phyloP scores from a whole-genome alignment of 129 eudicot genomes.

The Dittrichia graveolens region DNA sequence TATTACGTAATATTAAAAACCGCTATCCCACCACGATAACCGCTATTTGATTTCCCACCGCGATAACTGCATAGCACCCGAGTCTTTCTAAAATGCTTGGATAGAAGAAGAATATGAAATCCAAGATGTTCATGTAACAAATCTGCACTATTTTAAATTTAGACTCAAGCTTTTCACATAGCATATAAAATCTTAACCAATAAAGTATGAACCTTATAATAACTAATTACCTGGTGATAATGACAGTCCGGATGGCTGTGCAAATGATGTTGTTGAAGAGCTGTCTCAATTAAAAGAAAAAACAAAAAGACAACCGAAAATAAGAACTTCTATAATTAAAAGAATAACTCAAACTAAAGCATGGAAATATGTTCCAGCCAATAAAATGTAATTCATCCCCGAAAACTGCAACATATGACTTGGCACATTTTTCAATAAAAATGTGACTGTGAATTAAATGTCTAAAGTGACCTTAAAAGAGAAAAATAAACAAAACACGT shows the following conservation, averaged over 20 bases:
- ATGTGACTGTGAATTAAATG: neutral
- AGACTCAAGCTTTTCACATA: conserved; percentile 1
- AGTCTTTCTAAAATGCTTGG: neutral
- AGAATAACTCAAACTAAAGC: conserved; percentile 2
- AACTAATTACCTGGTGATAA: conserved; percentile 70
- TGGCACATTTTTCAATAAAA: neutral
- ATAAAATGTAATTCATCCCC: neutral
- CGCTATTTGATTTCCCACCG: no score
- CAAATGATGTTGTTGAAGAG: conserved; percentile 87
- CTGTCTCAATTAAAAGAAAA: conserved; percentile 39
- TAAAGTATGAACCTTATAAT: neutral
- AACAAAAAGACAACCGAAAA: neutral
- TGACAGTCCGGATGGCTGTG: conserved; percentile 97
- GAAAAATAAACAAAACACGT: neutral
- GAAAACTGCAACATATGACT: conserved; percentile 2
- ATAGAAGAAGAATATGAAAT: neutral
- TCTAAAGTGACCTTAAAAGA: neutral
- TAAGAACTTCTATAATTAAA: neutral
- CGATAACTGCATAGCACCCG: neutral
- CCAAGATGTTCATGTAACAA: neutral
- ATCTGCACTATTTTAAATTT: conserved; percentile 10
- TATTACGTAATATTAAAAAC: no score
- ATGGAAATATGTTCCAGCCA: conserved; percentile 11
- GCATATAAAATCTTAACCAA: neutral
- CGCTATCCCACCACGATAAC: no score